Conservation (phyloP, 306 rosid genomes). For the Trichosanthes truncata region DNA sequence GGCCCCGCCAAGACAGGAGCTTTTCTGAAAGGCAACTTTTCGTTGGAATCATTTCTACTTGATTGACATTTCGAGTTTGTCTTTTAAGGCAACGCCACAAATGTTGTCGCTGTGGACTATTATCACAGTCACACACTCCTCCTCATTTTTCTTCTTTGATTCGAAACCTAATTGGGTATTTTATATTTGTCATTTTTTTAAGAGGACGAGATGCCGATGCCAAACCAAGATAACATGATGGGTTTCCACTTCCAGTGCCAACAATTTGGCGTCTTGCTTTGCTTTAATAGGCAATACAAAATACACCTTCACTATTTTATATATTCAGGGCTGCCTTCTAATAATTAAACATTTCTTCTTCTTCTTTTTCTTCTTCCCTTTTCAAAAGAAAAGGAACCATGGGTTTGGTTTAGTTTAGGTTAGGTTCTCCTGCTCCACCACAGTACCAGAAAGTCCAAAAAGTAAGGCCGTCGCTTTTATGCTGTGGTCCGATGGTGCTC, state of each 20-base stretch:
- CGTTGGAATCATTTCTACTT: conserved; percentile 6
- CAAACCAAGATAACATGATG: background rate
- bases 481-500: background rate
- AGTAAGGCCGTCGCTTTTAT: background rate
- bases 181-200: background rate
- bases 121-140: no score
- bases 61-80: conserved; percentile 11
- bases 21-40: background rate
- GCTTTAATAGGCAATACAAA: background rate
- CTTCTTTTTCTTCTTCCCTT: no score
- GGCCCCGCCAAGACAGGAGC: background rate
- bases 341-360: no score
- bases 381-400: background rate
- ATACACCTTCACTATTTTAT: background rate
- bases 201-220: background rate
- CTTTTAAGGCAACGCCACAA: background rate
- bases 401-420: background rate
- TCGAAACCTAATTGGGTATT: background rate
- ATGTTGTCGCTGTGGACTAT: background rate
- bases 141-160: background rate
- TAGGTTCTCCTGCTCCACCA: background rate
- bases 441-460: background rate
- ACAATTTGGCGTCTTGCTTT: background rate
- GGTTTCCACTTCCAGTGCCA: no score
- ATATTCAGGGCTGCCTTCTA: no score